Base-by-base conservation (phyloP, 495 filamentous ascomycete species). In the Hypomontagnella submonticulosa region DNA sequence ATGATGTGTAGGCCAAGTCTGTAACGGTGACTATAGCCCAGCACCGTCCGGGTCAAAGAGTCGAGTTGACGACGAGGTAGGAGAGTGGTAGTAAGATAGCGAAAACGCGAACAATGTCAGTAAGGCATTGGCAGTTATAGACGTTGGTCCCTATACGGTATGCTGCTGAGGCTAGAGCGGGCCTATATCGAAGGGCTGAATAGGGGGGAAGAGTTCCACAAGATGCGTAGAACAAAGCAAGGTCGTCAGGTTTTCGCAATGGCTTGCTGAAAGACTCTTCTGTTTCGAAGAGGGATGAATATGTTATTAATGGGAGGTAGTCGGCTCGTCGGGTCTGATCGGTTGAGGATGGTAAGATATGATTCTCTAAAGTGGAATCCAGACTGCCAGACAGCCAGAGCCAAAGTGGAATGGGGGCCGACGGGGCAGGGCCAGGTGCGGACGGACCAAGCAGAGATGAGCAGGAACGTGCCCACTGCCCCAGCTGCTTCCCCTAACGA, bases 401-500 rank as follows among this genome's bases (percentile, higher is more conserved):
- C 34, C 13, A 57, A 64, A 63, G 47, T 62, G 57, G 60, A 69
- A 69, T 62, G 57, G 64, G 53, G 52, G 57, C 36, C 38, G 18
- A 46, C 40, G 20, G 53, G 53, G 19, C 13, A 44, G 34, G n/a
- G 9, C 5, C 3, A 4, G 23, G 23, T 27, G 23, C 23, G 23
- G 23, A 27, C 23, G 23, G 18, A 50, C 12, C 56, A 61, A 61
- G 57, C 47, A 64, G 61, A 67, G 63, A 67, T 62, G 64, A 67
- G 64, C 53, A 67, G 64, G 64, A 67, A 63, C 64, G 53, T 62
- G 53, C 64, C 57, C 61, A 13, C 42, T 36, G 44, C 33, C 33
- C 20, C 52, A 42, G 19, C 15, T 27, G 23, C 23, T 6, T 27
- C 23, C 23, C 23, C 23, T 27, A 27, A 27, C 23, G 23, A 27